Base-by-base conservation (phyloP, 2,329 filamentous ascomycete species). In the Elsinoe perseae region DNA sequence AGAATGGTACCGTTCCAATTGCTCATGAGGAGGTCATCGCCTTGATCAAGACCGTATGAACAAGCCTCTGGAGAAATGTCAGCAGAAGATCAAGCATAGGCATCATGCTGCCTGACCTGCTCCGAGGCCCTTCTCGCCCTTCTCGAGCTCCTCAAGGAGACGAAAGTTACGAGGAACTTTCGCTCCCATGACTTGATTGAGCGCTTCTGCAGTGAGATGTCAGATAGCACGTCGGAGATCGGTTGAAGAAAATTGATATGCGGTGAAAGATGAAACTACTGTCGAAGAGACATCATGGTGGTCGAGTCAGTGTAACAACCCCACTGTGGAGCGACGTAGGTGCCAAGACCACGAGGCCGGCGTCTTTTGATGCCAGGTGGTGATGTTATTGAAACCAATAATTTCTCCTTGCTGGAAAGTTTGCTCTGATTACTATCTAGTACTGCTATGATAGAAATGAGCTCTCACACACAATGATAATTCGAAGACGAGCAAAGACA, bases 1-100 rank as follows among this genome's bases (percentile, higher is more conserved):
- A 96, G 84, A 63, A 98, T 97, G 14, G 93, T 98, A 66, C 92
- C 93, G 68, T 95, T 95, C 93, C 93, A 98, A 78, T 96, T 90
- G 61, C 87, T 92, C 91, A 98, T 95, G 72, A 93, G 82, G 62
- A 96, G 81, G 68, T 98, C 93, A 69, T 96, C 91, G 48, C 88
- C 85, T 71, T 97, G 90, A 62, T 92, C 89, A 57, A 98, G 82
- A 65, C 93, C 93, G 66, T 97, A 97, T 43, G 93, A 97, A 77
- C 92, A 97, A 60, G 91, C 91, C 77, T 97, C 93, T 93, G 64
- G 57, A 5, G 43, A 58, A 56, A 50, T 20, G 38, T 60, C 48
- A 59, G 57, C 46, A 34, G 43, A 52, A 50, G 9, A 4, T 36
- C 18, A 21, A 21, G n/a, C 27, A 10, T 38, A 3, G 59, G 42